phyloP scores from a whole-genome alignment of 495 filamentous ascomycete species.

The Xylaria longipes region DNA sequence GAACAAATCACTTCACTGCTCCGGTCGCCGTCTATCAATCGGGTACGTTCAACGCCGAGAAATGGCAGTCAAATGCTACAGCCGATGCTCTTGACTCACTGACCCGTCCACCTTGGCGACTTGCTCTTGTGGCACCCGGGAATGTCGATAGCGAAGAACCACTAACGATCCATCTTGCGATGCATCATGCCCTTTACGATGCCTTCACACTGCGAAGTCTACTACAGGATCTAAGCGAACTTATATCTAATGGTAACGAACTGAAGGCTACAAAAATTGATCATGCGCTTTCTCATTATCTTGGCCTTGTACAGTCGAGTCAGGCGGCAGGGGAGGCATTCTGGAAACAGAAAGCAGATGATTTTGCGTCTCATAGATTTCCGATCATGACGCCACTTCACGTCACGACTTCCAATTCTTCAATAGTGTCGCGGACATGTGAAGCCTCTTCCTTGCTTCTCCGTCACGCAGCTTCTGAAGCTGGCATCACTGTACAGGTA shows the following conservation, averaged over 20 bases:
- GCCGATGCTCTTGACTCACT: slow-evolving; percentile 23
- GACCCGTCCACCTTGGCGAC: slow-evolving; percentile 40
- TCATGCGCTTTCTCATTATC: slow-evolving; percentile 56
- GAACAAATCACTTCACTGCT: slow-evolving; percentile 22
- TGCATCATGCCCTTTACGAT: slow-evolving; percentile 82
- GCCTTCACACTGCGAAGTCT: slow-evolving; percentile 69
- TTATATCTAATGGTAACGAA: slow-evolving; percentile 14
- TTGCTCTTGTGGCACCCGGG: slow-evolving; percentile 31
- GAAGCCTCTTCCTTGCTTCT: slow-evolving; percentile 48
- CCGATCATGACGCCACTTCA: slow-evolving; percentile 71
- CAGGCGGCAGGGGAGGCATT: slow-evolving; percentile 54
- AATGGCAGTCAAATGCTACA: slow-evolving; percentile 40
- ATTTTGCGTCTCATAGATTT: slow-evolving; percentile 65
- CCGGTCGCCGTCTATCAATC: slow-evolving; percentile 28
- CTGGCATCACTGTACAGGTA: slow-evolving; percentile 72
- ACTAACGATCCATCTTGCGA: slow-evolving; percentile 53
- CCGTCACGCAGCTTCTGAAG: slow-evolving; percentile 56
- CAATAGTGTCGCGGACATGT: slow-evolving; percentile 50
- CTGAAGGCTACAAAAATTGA: slow-evolving; percentile 39
- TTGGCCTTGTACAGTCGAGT: slow-evolving; percentile 48
- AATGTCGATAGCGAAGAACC: slow-evolving; percentile 13
- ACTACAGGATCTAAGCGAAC: slow-evolving; percentile 58
- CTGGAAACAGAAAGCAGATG: slow-evolving; percentile 63
- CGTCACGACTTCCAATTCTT: slow-evolving; percentile 42
- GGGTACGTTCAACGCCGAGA: slow-evolving; percentile 33